A percentile compares a stretch with the other conserved stretches of the same genome.
Evolutionary conservation across 2,329 filamentous ascomycete genomes (phyloP).

Genomic region (Sarocladium strictum): DNA sequence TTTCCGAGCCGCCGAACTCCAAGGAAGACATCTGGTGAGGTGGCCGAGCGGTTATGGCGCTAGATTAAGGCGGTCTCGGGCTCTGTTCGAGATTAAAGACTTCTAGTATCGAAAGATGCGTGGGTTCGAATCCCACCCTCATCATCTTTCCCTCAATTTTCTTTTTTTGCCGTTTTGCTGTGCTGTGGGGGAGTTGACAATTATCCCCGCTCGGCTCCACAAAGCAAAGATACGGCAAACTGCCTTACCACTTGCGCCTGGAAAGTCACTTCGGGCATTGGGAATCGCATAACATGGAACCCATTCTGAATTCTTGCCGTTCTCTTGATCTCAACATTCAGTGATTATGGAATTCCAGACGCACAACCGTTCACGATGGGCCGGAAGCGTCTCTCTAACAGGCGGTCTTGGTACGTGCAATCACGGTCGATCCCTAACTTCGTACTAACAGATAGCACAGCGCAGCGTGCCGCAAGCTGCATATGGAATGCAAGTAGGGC

Average conservation of each 20-base stretch:
- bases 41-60: slow-evolving; percentile 8
- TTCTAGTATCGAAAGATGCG: slow-evolving; percentile 9
- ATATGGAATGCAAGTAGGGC: neutral
- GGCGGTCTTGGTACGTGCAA: neutral
- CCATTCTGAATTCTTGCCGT: too few species aligned
- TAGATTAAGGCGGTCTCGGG: slow-evolving; percentile 6
- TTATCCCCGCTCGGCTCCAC: too few species aligned
- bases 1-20: neutral
- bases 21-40: too few species aligned
- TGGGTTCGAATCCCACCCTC: slow-evolving; percentile 8
- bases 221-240: too few species aligned
- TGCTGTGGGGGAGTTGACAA: neutral
- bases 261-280: too few species aligned
- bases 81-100: slow-evolving; percentile 1
- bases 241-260: too few species aligned
- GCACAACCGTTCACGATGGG: neutral
- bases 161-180: neutral
- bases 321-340: too few species aligned
- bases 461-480: neutral
- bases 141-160: slow-evolving; percentile 4
- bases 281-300: too few species aligned
- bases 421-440: neutral
- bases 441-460: neutral
- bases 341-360: neutral
- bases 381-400: neutral